These are phyloP conservation scores for Daldinia childiae DNA, from an alignment of 495 filamentous ascomycete species.

Conservation along the genomic window DNA sequence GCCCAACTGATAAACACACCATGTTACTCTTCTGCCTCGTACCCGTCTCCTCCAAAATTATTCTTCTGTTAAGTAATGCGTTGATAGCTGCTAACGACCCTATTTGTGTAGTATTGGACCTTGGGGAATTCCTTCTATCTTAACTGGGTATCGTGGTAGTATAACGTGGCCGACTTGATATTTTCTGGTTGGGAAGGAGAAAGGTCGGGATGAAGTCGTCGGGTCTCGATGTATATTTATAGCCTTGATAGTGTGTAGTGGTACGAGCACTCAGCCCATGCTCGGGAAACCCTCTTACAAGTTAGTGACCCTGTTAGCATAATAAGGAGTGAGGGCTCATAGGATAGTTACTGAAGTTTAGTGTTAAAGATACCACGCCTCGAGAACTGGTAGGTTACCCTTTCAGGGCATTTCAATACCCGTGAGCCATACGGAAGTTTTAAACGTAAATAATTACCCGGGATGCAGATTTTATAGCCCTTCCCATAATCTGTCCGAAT, in stretches of 20 bases:
- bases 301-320: background rate
- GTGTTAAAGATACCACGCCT: background rate
- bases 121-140: background rate
- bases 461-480: background rate
- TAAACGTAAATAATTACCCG: background rate
- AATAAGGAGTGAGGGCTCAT: background rate
- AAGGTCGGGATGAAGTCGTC: background rate
- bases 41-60: too few species aligned
- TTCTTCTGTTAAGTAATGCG: too few species aligned
- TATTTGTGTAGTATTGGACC: background rate
- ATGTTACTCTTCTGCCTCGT: too few species aligned
- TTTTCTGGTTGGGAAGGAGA: background rate
- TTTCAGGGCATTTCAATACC: background rate
- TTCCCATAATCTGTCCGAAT: background rate
- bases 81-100: too few species aligned
- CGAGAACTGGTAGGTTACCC: background rate
- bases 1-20: too few species aligned
- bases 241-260: background rate
- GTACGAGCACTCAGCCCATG: background rate
- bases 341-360: background rate
- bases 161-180: background rate
- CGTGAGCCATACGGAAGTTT: conserved; percentile 1
- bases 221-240: background rate
- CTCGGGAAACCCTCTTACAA: background rate
- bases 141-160: background rate